These are phyloP conservation scores for Neltuma alba DNA, from an alignment of 306 rosid species.

Conservation along the genomic window DNA sequence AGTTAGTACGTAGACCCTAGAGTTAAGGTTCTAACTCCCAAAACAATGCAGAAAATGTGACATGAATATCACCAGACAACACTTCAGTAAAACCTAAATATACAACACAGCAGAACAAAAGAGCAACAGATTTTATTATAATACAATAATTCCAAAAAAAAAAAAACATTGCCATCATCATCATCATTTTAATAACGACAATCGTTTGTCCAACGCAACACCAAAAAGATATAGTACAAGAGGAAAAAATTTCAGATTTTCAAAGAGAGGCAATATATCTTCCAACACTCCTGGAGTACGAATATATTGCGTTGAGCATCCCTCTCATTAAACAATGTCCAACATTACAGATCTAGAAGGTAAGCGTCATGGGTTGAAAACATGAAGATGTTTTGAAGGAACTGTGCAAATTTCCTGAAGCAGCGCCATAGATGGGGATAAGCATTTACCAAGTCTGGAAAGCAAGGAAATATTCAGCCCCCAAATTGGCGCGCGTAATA, in stretches of 20 bases:
- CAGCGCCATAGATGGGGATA: background rate
- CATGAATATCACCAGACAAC: background rate
- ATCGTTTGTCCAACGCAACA: background rate
- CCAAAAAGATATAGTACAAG: background rate
- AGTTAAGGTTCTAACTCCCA: background rate
- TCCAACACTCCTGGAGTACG: background rate
- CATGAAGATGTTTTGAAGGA: background rate
- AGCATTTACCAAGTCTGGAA: background rate
- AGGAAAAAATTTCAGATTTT: background rate
- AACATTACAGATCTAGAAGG: background rate
- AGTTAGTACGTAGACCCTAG: background rate
- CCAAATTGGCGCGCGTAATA: background rate
- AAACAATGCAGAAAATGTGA: background rate
- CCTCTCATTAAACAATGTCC: background rate
- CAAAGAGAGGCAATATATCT: background rate
- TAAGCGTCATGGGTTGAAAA: background rate
- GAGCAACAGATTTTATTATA: background rate
- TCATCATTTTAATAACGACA: background rate
- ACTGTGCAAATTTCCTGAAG: background rate
- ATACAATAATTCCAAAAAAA: background rate
- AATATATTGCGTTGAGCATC: background rate
- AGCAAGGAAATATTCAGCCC: background rate
- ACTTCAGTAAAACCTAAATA: background rate
- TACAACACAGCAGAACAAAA: background rate
- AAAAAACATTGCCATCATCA: background rate